Base-by-base conservation (phyloP, 2,329 filamentous ascomycete genomes). In the Tolypocladium cylindrosporum region DNA sequence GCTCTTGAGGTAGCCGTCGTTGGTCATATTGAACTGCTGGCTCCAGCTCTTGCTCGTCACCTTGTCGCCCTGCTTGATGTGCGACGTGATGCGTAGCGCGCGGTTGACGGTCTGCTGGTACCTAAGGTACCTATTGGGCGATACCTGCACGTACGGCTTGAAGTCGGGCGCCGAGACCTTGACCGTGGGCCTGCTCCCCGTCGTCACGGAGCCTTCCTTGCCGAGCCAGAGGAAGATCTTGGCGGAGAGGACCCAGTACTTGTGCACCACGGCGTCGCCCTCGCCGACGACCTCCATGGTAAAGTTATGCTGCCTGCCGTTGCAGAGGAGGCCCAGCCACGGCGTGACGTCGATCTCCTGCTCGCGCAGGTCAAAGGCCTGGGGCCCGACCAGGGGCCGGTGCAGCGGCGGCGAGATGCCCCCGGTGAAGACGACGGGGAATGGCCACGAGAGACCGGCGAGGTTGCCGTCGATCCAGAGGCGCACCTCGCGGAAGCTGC, bases 331-430 rank as follows among this genome's bases (percentile, higher is more conserved):
- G 0, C 87, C 83, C 3, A 94, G 75, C 77, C 87, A 94, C 0
- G 89, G 85, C 1, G 89, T 87, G 54, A 95, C 85, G 66, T 95
- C 90, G 61, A 95, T 89, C 68, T 94, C 88, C 61, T 90, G 85
- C 68, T 94, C 89, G 51, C 82, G 77, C 31, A 95, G 76, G 67
- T 94, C 89, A 68, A 91, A 94, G 0, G 89, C 84, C 65, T 94
- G 86, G 24, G 89, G 83, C 1, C 89, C 89, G 3, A 89, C 90
- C 57, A 94, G 80, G 0, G 90, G 90, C 8, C 89, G 79, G 81
- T 91, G 91, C 43, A 94, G 79, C 1, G 84, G 84, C 5, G 89
- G 89, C 1, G 88, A 86, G 7, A 95, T 78, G 1, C 90, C 90
- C 3, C 91, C 90, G 0, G 90, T 92, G 65, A 92, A 93, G 54